Base-by-base conservation (phyloP, 106 monocot species). In the Hemerocallis citrina region DNA sequence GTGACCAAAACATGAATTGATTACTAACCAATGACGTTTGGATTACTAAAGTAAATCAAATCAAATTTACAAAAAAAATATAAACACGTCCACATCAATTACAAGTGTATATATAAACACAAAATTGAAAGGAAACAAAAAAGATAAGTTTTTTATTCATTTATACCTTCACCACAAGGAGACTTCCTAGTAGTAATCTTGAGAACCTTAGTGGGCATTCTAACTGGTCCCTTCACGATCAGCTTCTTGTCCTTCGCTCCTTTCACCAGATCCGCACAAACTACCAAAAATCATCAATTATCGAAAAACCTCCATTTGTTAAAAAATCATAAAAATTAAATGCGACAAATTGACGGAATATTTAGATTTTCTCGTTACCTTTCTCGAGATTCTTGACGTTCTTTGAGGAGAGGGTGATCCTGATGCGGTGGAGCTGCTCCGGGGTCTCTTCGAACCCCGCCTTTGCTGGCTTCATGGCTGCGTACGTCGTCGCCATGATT, bases 381-480 rank as follows among this genome's bases (percentile, higher is more conserved):
- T 91, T 91, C 80, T 91, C 91, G 59, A 91, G 81, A 62, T 90
- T 90, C 63, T 85, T 90, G 3, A 90, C 89, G 65, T 73, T 85
- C 64, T 85, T 90, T 51, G 89, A 81, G 24, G 89, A 79, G 32
- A 85, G 76, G n/a, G 89, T 91, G 72, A 91, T 91, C 58, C 91
- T 48, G 61, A 91, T 91, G 55, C 91, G 85, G 57, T 91, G 81
- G 22, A 60, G 45, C 65, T 76, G 76, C 71, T 77, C 89, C 52
- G 59, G 79, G 17, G 81, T 5, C 15, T 82, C 85, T 42, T 91
- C 91, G 16, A 80, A 27, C 54, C 91, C 91, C 10, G 68, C 50
- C 66, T 91, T 91, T 5, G 57, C n/a, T 1, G 79, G 76, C 44
- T 88, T 88, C 85, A 79, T 82, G 33, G 75, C 76, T 6, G 77